Base-by-base conservation (phyloP, 305 asterid species). In the Fraxinus greggii region DNA sequence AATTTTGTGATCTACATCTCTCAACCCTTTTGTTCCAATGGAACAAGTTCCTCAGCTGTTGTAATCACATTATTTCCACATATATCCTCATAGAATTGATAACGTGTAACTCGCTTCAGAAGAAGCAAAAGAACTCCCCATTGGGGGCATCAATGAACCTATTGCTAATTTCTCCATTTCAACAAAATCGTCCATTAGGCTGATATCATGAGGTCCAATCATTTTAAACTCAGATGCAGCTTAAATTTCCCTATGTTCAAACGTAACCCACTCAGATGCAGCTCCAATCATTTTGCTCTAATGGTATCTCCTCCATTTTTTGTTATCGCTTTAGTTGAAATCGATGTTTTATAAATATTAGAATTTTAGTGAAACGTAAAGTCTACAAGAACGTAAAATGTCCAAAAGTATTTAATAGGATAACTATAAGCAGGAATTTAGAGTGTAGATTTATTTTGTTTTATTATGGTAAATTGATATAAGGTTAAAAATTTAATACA, bases 131-230 rank as follows among this genome's bases (percentile, higher is more conserved):
- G 86, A 85, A 78, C 35, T 85, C 40, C 56, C 81, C 1, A 77
- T 77, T 23, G 89, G 89, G 89, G 40, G 82, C 31, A 42, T 93
- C 93, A 8, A 91, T 75, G 99, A 89, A 79, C 94, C 97, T 85
- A 95, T 90, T 17, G 97, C 99, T 65, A 94, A 85, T 81, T 90
- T 95, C 89, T 96, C 99, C 99, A 96, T 94, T 86, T 96, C 98
- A 19, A 87, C 94, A 86, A 96, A 96, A 86, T 96, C 99, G 79
- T 96, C 98, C 98, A 96, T 91, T 83, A 96, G 90, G 73, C 94
- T 89, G 94, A 94, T 94, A 61, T 95, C 97, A 6, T 92, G 87
- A 84, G 88, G 90, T 75, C 90, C 97, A 75, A 89, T 81, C 88
- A 59, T 86, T 76, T 85, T 88, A 82, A 85, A 82, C 36, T 84